Conservation (phyloP, 106 monocot genomes). For the Iris macrosiphon region DNA sequence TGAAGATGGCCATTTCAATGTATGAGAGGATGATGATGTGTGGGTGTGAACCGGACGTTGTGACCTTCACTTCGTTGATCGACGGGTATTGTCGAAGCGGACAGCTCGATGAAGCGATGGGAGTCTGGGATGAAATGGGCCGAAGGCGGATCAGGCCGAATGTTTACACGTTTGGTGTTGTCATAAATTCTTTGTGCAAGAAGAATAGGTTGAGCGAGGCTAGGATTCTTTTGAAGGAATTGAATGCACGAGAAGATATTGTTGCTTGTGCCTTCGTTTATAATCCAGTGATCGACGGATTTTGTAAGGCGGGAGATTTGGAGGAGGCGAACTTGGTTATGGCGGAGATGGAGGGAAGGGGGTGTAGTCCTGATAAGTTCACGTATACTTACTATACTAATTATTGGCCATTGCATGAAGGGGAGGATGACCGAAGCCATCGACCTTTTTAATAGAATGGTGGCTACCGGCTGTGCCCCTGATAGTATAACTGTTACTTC, state of each 20-base stretch:
- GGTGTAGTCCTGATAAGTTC: slow-evolving; percentile 60
- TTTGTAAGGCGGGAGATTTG: slow-evolving; percentile 66
- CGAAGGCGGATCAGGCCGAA: slow-evolving; percentile 39
- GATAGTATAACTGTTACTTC: slow-evolving; percentile 39
- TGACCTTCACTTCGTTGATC: slow-evolving; percentile 75
- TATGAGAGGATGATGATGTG: slow-evolving; percentile 46
- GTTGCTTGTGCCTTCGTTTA: slow-evolving; percentile 46
- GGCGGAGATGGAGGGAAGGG: slow-evolving; percentile 41
- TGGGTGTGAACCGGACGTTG: slow-evolving; percentile 59
- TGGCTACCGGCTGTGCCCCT: slow-evolving; percentile 33
- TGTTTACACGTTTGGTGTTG: slow-evolving; percentile 52
- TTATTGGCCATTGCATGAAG: slow-evolving; percentile 84
- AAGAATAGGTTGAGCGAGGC: slow-evolving; percentile 61
- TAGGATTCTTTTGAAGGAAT: slow-evolving; percentile 29
- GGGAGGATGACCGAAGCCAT: slow-evolving; percentile 69
- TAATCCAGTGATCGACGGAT: slow-evolving; percentile 73
- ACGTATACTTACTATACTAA: slow-evolving; percentile 80
- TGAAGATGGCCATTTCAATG: slow-evolving; percentile 25
- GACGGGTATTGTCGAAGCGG: slow-evolving; percentile 60
- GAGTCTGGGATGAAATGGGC: slow-evolving; percentile 49
- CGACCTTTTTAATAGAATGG: slow-evolving; percentile 57
- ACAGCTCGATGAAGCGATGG: slow-evolving; percentile 47
- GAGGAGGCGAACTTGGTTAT: slow-evolving; percentile 53
- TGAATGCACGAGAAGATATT: slow-evolving; percentile 45
- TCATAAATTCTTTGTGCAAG: slow-evolving; percentile 66